A percentile compares a stretch with the other conserved stretches of the same genome.
These are phyloP conservation scores for Alternaria infectoria DNA, from an alignment of 2,329 filamentous ascomycete species.

Conservation along the genomic window DNA sequence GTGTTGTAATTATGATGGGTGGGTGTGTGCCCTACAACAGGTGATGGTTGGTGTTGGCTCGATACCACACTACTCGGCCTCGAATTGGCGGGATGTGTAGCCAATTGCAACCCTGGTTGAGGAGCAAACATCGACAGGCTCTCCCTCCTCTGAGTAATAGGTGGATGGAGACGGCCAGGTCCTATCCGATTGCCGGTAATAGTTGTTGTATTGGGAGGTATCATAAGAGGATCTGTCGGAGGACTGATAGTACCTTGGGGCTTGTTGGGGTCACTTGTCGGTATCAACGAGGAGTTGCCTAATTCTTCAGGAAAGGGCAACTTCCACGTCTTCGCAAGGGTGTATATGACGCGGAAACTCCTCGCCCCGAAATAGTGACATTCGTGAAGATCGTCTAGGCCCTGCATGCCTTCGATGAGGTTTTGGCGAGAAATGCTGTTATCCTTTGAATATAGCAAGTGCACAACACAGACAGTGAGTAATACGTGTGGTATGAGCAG, in stretches of 20 bases:
- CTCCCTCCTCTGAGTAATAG: slow-evolving; percentile 25
- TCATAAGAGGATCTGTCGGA: slow-evolving; percentile 24
- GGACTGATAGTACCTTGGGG: slow-evolving; percentile 26
- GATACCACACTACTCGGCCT: slow-evolving; percentile 20
- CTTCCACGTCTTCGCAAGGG: slow-evolving; percentile 53
- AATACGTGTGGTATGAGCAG: slow-evolving; percentile 50
- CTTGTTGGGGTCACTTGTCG: slow-evolving; percentile 18
- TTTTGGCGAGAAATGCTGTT: slow-evolving; percentile 45
- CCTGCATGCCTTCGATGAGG: slow-evolving; percentile 52
- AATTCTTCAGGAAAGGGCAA: slow-evolving; percentile 51
- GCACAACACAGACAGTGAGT: slow-evolving; percentile 52
- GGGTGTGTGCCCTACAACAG: slow-evolving; percentile 15
- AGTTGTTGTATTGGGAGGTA: slow-evolving; percentile 19
- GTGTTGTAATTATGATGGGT: slow-evolving; percentile 16
- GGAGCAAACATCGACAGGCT: slow-evolving; percentile 41
- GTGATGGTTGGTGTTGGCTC: slow-evolving; percentile 22
- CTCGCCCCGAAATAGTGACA: slow-evolving; percentile 54
- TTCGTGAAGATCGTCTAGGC: slow-evolving; percentile 51
- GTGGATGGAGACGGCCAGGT: not conserved
- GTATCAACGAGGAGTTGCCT: slow-evolving; percentile 33
- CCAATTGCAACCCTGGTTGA: slow-evolving; percentile 19
- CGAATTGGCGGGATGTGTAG: slow-evolving; percentile 22
- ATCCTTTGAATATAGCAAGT: slow-evolving; percentile 53
- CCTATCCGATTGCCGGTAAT: slow-evolving; percentile 16
- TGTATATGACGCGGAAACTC: slow-evolving; percentile 52